phyloP scores from a whole-genome alignment of 768 basidiomycete species.

The Trametes sanguinea region DNA sequence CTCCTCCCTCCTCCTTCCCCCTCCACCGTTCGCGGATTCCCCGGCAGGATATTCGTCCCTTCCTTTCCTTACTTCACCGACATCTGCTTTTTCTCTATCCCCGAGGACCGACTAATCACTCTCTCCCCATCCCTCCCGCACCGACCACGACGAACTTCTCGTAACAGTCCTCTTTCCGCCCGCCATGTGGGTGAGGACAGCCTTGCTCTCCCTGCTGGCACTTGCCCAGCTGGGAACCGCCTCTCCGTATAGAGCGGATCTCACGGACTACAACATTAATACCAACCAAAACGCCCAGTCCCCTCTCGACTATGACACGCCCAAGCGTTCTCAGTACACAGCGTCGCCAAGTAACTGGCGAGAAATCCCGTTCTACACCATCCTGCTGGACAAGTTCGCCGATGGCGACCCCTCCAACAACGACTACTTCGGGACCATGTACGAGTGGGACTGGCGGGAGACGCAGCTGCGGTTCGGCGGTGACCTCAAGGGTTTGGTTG shows the following conservation, averaged over 20 bases:
- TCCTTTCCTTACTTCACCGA: slow-evolving; percentile 26
- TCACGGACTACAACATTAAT: slow-evolving; percentile 79
- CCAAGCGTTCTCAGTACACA: slow-evolving; percentile 66
- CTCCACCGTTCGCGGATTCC: slow-evolving; percentile 17
- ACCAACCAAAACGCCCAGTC: slow-evolving; percentile 68
- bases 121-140: slow-evolving; percentile 1
- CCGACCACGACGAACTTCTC: slow-evolving; percentile 10
- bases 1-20: slow-evolving; percentile 9
- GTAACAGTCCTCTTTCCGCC: slow-evolving; percentile 13
- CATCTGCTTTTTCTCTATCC: slow-evolving; percentile 10
- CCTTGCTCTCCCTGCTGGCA: slow-evolving; percentile 43
- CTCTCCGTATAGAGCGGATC: slow-evolving; percentile 68
- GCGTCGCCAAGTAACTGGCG: slow-evolving; percentile 88
- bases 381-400: slow-evolving; percentile 91
- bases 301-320: slow-evolving; percentile 63
- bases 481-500: slow-evolving; percentile 76
- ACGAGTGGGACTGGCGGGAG: slow-evolving; percentile 84
- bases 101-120: slow-evolving; percentile 16
- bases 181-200: slow-evolving; percentile 51
- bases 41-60: slow-evolving; percentile 25
- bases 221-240: slow-evolving; percentile 46
- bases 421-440: slow-evolving; percentile 80
- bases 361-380: slow-evolving; percentile 71
- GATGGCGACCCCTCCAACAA: slow-evolving; percentile 93
- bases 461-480: slow-evolving; percentile 90